phyloP scores from a whole-genome alignment of 169 alveolate genomes.

The Plasmodium ovale region DNA sequence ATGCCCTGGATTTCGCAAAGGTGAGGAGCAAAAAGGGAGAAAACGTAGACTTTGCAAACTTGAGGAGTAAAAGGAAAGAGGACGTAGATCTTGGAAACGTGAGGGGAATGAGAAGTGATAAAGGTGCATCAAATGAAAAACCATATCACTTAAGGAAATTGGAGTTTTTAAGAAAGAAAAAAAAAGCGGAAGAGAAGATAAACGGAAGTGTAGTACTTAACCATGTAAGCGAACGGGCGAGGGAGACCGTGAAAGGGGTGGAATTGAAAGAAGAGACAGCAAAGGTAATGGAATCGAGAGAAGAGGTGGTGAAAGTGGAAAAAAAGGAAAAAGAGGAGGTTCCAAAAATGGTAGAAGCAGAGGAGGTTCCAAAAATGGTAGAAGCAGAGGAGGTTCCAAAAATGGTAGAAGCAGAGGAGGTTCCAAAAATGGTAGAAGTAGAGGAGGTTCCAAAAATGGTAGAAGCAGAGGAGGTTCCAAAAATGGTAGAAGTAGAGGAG shows the following conservation, averaged over 20 bases:
- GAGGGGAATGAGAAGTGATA: slow-evolving; percentile 17
- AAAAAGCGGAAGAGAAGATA: neutral
- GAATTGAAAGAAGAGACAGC: neutral
- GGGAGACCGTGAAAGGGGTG: neutral
- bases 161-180: slow-evolving; percentile 63
- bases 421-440: neutral
- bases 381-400: neutral
- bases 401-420: neutral
- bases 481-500: neutral
- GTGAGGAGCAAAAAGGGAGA: neutral
- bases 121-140: slow-evolving; percentile 21
- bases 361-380: neutral
- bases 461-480: neutral
- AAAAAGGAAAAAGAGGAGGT: neutral
- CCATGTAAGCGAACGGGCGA: too few relatives aligned
- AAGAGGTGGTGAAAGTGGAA: neutral
- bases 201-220: too few relatives aligned
- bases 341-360: neutral
- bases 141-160: slow-evolving; percentile 35
- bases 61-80: neutral
- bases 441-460: neutral
- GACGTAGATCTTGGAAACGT: slow-evolving; percentile 12
- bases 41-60: neutral
- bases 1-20: neutral
- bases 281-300: neutral